Evolutionary conservation across 1,284 basidiomycete species (phyloP), one percentile per base, ranked within the genome.

Genomic region (Pholiota adiposa): DNA sequence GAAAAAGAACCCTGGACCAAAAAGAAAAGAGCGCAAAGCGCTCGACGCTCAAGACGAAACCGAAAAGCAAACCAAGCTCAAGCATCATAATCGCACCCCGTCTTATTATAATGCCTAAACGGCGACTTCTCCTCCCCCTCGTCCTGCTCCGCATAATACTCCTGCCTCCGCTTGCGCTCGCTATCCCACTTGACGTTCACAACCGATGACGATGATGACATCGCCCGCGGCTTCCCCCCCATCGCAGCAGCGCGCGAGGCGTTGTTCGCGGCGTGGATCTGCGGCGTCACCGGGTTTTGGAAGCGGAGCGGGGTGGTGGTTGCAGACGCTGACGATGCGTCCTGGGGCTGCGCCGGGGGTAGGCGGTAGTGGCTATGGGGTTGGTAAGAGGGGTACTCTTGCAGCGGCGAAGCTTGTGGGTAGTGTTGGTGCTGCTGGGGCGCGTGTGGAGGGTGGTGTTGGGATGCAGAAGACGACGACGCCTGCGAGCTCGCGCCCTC

Each of bases 101-200:
- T 62, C 52, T 70, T 70, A 54, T 66, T 70, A 54, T 72, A 72
- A 57, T 70, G 70, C 53, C 70, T 63, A 56, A 72, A 72, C 36
- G 63, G 64, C n/a, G 70, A 72, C 46, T 72, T 72, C 53, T 70
- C 69, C 11, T 61, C 56, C 29, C 70, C 69, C 33, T 68, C 65
- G 29, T 67, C 66, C 38, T 64, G 63, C 29, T 67, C 63, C 4
- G 56, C 50, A 56, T 69, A 70, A 44, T 72, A 72, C 6, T 69
- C 70, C 51, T 72, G 70, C 51, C 70, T 60, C 44, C 70, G 69
- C 57, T 72, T 72, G 40, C 70, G 57, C 36, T 72, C 70, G 4
- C 65, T 68, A 43, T 72, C 70, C 70, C 70, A 72, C 54, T 71
- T 72, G 25, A 72, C 63, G 21, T 58, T 58, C 18, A 59, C 54